Conservation (phyloP, 768 basidiomycete species). For the Favolaschia claudopus region DNA sequence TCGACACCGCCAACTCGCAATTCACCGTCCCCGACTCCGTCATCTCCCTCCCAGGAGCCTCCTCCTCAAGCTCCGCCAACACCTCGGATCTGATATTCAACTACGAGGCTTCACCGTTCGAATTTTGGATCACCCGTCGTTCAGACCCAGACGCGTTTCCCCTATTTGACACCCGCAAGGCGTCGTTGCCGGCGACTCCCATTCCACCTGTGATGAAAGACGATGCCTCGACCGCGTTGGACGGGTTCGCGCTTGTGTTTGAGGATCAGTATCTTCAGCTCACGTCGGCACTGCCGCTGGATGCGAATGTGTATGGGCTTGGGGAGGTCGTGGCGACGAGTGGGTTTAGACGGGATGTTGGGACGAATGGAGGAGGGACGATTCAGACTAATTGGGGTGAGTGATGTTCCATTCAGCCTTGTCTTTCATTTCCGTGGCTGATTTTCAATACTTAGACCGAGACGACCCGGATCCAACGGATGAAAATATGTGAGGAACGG, state of each 20-base stretch:
- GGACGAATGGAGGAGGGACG: slow-evolving; percentile 57
- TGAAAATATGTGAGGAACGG: slow-evolving; percentile 52
- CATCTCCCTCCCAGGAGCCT: slow-evolving; percentile 14
- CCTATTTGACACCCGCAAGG: slow-evolving; percentile 73
- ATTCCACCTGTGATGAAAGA: slow-evolving; percentile 57
- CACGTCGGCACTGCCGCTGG: slow-evolving; percentile 67
- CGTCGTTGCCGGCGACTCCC: slow-evolving; percentile 67
- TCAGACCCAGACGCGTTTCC: slow-evolving; percentile 62
- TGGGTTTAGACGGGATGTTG: slow-evolving; percentile 70
- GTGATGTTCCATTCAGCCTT: background rate
- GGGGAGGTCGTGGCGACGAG: slow-evolving; percentile 77
- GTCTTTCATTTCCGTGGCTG: slow-evolving; percentile 2
- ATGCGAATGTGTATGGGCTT: slow-evolving; percentile 79
- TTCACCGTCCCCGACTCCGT: slow-evolving; percentile 70
- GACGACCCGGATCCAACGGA: slow-evolving; percentile 70
- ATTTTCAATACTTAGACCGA: slow-evolving; percentile 46
- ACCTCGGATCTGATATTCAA: slow-evolving; percentile 75
- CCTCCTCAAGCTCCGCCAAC: slow-evolving; percentile 32
- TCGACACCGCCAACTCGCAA: slow-evolving; percentile 64
- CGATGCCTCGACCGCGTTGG: slow-evolving; percentile 62
- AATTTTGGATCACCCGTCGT: slow-evolving; percentile 82
- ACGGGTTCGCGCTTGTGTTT: slow-evolving; percentile 75
- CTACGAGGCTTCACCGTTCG: slow-evolving; percentile 68
- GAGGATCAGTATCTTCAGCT: slow-evolving; percentile 85
- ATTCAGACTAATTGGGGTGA: slow-evolving; percentile 69